Evolutionary conservation across 805 yeast species (phyloP).

Genomic region (Saccharomycopsis fibuligera): DNA sequence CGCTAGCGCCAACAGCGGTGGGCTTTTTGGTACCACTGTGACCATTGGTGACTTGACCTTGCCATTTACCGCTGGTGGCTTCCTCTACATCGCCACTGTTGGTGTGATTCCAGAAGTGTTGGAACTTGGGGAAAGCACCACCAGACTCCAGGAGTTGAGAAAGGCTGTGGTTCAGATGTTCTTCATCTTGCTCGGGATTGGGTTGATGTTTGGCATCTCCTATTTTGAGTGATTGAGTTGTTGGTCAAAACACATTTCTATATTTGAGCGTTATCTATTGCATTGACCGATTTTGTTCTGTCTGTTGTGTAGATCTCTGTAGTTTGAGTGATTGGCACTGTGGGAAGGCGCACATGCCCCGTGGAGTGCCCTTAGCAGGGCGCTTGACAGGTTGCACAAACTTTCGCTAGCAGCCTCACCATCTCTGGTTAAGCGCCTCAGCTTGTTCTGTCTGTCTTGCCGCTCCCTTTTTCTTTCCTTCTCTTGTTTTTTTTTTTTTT

Average conservation of each 20-base stretch:
- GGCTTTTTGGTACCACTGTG: constrained; percentile 47
- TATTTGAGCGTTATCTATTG: too few relatives aligned
- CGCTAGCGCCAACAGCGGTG: constrained; percentile 25
- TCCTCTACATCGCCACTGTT: constrained; percentile 64
- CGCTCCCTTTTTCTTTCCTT: too few relatives aligned
- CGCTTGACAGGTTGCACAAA: too few relatives aligned
- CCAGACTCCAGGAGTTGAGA: constrained; percentile 34
- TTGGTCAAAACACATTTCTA: neutral
- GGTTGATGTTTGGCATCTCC: constrained; percentile 48
- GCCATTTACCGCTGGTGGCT: constrained; percentile 75
- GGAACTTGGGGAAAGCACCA: constrained; percentile 33
- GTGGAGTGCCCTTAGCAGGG: too few relatives aligned
- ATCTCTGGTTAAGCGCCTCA: too few relatives aligned
- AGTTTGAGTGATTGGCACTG: neutral
- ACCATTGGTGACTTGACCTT: constrained; percentile 45
- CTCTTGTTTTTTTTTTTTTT: too few relatives aligned
- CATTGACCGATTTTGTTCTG: too few relatives aligned
- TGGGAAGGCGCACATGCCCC: too few relatives aligned
- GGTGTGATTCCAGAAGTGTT: constrained; percentile 72
- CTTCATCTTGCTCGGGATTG: constrained; percentile 48
- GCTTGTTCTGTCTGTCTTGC: too few relatives aligned
- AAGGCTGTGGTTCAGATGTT: constrained; percentile 41
- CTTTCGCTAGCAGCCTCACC: too few relatives aligned
- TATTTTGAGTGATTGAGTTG: constrained; percentile 33
- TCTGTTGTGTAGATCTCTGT: too few relatives aligned